A percentile compares a stretch with the other conserved stretches of the same genome.
Conservation (phyloP, 2,329 filamentous ascomycete species). For the Mariannaea elegans region DNA sequence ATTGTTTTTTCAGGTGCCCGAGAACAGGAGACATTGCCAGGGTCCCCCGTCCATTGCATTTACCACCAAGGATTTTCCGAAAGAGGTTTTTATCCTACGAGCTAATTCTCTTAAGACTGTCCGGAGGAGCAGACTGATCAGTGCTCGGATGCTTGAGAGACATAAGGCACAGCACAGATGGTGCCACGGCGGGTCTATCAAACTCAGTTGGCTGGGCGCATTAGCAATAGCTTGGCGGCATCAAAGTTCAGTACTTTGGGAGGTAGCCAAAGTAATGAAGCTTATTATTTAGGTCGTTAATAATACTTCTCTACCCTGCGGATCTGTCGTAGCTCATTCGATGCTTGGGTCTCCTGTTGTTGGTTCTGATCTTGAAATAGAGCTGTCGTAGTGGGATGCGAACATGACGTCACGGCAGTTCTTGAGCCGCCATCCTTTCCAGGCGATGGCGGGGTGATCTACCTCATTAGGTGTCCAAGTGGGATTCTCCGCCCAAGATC, state of each 20-base stretch:
- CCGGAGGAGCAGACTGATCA: too few species aligned
- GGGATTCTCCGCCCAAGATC: neutral
- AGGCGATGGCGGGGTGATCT: slow-evolving; percentile 2
- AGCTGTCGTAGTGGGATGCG: slow-evolving; percentile 7
- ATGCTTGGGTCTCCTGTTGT: neutral
- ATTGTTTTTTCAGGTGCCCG: neutral
- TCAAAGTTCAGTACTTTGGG: neutral
- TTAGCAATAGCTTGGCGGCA: neutral
- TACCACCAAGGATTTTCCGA: neutral
- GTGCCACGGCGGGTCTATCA: too few species aligned
- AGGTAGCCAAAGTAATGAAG: neutral
- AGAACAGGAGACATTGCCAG: neutral
- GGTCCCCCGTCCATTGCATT: neutral
- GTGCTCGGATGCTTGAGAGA: too few species aligned
- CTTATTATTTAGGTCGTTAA: neutral
- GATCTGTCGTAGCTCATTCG: neutral
- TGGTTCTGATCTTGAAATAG: neutral
- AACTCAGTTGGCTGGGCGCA: neutral
- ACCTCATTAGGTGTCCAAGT: neutral
- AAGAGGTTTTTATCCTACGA: neutral
- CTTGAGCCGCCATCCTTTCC: neutral
- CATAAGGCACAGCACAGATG: too few species aligned
- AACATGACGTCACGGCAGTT: slow-evolving; percentile 19
- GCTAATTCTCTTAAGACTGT: too few species aligned
- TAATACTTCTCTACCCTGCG: neutral